Base-by-base conservation (phyloP, 2,329 filamentous ascomycete species). In the Emmonsiellopsis sp. region DNA sequence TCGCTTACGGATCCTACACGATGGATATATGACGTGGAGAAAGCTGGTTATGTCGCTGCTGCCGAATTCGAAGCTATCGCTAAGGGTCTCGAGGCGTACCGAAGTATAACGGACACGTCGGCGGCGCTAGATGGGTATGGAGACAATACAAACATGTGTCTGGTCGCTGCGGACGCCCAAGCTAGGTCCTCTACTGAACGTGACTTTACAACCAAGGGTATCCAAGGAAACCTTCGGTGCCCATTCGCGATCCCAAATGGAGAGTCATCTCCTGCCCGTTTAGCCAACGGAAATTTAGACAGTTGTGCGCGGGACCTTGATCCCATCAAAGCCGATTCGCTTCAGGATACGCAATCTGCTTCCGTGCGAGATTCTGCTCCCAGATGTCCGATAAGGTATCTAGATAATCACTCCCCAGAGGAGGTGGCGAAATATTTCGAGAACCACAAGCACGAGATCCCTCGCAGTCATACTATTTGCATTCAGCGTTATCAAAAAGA, bases 381-480 rank as follows among this genome's bases (percentile, higher is more conserved):
- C 54, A 89, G 89, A 65, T 97, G 92, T 69, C 92, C 92, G 2
- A 97, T 97, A 56, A 87, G 92, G 47, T 96, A 87, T 72, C 77
- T 96, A 65, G 86, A 96, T 69, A 86, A 95, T 68, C 91, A 95
- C 66, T 90, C 89, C 2, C 89, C 92, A 1, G 89, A 95, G 73
- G 91, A 96, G 66, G 85, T 97, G 57, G 92, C 92, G 11, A 83
- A 87, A 64, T 97, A 95, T 68, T 89, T 97, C 64, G 89, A 96
- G 68, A 90, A 85, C 51, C 91, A 96, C 74, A 96, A 96, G 69
- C 91, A 97, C 70, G 87, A 95, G 69, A 81, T 97, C 52, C 92
- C 92, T 8, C 83, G 92, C 62, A 96, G 90, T 67, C 92, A 97
- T 70, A 89, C 94, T 67, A 82, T 96, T 44, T 97, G 92, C 69